Evolutionary conservation across 306 rosid species (phyloP).

Genomic region (Cucumis melo): DNA sequence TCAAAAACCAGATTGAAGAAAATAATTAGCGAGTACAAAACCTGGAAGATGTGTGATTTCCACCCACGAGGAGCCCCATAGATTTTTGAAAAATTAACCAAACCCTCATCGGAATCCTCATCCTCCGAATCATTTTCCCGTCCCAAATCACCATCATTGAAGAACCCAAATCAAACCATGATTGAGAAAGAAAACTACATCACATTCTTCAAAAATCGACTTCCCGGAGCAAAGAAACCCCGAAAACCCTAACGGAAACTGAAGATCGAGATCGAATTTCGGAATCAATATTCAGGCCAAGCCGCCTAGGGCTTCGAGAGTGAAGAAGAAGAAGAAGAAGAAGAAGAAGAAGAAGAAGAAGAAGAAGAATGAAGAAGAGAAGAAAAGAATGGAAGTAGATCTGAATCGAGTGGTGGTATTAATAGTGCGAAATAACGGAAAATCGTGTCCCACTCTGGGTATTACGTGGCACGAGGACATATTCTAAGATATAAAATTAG

Average conservation of each 20-base stretch:
- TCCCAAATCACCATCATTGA: slow-evolving; percentile 27
- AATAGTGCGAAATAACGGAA: neutral
- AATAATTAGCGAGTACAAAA: slow-evolving; percentile 69
- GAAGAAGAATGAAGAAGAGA: neutral
- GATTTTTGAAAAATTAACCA: slow-evolving; percentile 76
- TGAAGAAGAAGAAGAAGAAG: neutral
- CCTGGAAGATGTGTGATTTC: slow-evolving; percentile 88
- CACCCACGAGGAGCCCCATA: slow-evolving; percentile 93
- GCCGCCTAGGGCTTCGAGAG: slow-evolving; percentile 1
- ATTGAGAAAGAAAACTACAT: neutral
- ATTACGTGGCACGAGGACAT: neutral
- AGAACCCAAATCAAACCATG: slow-evolving; percentile 15
- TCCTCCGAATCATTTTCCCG: slow-evolving; percentile 24
- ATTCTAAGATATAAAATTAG: neutral
- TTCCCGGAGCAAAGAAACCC: neutral
- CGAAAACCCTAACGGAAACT: neutral
- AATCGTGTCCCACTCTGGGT: neutral
- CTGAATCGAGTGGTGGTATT: neutral
- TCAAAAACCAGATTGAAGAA: slow-evolving; percentile 15
- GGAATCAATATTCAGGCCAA: neutral
- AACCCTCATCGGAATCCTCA: slow-evolving; percentile 37
- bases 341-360: no score
- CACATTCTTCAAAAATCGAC: slow-evolving; percentile 4
- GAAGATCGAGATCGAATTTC: neutral
- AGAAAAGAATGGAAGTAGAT: neutral